Evolutionary conservation across 2,329 filamentous ascomycete species (phyloP).

Genomic region (Canariomyces notabilis): DNA sequence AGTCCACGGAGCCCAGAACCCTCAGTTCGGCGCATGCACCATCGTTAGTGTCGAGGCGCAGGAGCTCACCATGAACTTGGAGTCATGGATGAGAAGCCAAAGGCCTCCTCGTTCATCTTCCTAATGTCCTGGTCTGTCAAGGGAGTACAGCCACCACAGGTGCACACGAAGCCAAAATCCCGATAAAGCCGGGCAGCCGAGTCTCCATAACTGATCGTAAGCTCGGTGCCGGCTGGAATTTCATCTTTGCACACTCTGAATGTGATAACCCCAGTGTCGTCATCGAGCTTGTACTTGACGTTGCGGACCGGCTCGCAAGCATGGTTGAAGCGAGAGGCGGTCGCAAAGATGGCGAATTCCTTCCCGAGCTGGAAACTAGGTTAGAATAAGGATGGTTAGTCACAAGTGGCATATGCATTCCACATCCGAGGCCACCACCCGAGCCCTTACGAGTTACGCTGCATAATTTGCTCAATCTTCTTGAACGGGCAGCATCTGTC

Average conservation of each 20-base stretch:
- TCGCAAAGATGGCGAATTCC: slow-evolving; percentile 41
- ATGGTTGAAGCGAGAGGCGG: slow-evolving; percentile 56
- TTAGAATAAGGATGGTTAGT: no score
- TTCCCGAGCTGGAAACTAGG: slow-evolving; percentile 22
- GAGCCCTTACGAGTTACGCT: slow-evolving; percentile 47
- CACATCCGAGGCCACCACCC: no score
- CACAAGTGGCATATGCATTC: no score
- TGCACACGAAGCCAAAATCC: slow-evolving; percentile 50
- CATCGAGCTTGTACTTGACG: slow-evolving; percentile 41
- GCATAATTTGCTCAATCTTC: slow-evolving; percentile 37
- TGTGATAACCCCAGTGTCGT: slow-evolving; percentile 31
- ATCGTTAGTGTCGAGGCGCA: no score
- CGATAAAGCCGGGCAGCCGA: slow-evolving; percentile 35
- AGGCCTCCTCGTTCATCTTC: background rate
- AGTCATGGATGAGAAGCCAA: background rate
- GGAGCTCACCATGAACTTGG: no score
- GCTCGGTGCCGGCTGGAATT: slow-evolving; percentile 42
- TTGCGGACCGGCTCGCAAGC: slow-evolving; percentile 43
- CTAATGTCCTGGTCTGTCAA: slow-evolving; percentile 12
- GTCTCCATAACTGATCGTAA: slow-evolving; percentile 47
- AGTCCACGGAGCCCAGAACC: no score
- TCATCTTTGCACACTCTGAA: slow-evolving; percentile 34
- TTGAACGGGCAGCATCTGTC: slow-evolving; percentile 23
- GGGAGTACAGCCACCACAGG: slow-evolving; percentile 41
- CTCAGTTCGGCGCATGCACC: no score